phyloP scores from a whole-genome alignment of 2,329 filamentous ascomycete species.

The Verticillium longisporum region DNA sequence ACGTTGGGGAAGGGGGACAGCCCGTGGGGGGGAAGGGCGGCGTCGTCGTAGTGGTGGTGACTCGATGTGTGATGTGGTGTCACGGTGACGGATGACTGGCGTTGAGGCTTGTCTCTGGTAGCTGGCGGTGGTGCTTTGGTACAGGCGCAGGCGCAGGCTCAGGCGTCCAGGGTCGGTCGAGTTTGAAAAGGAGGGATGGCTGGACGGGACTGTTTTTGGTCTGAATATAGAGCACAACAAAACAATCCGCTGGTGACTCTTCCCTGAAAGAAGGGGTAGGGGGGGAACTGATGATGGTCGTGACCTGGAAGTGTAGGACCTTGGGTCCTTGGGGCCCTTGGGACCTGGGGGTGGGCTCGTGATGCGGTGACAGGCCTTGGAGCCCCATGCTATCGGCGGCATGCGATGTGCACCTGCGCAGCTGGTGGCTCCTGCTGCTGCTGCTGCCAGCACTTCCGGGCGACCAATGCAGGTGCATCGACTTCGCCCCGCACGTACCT shows the following conservation, averaged over 20 bases:
- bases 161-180: not conserved
- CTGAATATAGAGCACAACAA: not conserved
- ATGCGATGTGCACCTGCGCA: not conserved
- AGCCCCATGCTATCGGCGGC: not conserved
- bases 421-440: not conserved
- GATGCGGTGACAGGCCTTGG: not conserved
- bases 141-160: too few relatives aligned
- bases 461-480: conserved; percentile 14
- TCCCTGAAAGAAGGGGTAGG: not conserved
- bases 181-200: too few relatives aligned
- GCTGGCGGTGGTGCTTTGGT: too few relatives aligned
- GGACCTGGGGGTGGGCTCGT: not conserved
- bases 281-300: not conserved
- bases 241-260: not conserved
- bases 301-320: not conserved
- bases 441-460: not conserved
- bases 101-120: not conserved
- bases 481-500: not conserved
- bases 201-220: not conserved
- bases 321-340: not conserved
- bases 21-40: not conserved
- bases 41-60: not conserved
- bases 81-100: not conserved
- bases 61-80: not conserved
- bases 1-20: not conserved